phyloP scores from a whole-genome alignment of 179 eudicot genomes.

The Corrigiola litoralis region DNA sequence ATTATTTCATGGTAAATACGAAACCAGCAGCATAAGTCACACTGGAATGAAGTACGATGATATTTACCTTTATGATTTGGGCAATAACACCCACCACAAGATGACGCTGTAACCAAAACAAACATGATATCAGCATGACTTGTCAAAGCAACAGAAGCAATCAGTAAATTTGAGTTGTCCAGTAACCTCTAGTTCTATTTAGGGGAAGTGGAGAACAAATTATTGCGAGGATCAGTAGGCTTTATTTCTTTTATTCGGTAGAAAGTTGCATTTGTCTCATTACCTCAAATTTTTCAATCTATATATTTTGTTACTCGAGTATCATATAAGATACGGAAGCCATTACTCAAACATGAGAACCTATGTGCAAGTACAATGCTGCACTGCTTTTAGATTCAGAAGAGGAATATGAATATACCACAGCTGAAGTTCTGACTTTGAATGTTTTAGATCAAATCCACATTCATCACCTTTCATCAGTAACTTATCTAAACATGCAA shows the following conservation, averaged over 20 bases:
- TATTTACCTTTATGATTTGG: slow-evolving; percentile 86
- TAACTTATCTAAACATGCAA: too few relatives aligned
- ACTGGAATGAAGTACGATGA: neutral
- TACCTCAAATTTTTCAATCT: neutral
- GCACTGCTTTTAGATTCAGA: neutral
- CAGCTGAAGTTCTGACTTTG: neutral
- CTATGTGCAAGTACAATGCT: neutral
- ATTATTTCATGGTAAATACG: neutral
- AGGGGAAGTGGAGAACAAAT: too few relatives aligned
- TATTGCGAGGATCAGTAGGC: neutral
- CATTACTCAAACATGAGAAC: neutral
- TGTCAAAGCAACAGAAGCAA: neutral
- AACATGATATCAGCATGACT: slow-evolving; percentile 20
- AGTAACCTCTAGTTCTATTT: neutral
- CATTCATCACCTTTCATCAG: too few relatives aligned
- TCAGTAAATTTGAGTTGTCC: neutral
- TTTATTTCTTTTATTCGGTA: too few relatives aligned
- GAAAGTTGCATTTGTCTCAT: neutral
- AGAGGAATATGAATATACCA: neutral
- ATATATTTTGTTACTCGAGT: neutral
- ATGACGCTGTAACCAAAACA: slow-evolving; percentile 63
- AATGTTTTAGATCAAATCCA: too few relatives aligned
- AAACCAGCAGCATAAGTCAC: neutral
- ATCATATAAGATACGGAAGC: too few relatives aligned
- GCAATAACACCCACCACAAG: slow-evolving; percentile 95